Evolutionary conservation across 148 eudicot species (phyloP), one percentile per base, ranked within the genome.

Genomic region (Gaultheria prostrata): DNA sequence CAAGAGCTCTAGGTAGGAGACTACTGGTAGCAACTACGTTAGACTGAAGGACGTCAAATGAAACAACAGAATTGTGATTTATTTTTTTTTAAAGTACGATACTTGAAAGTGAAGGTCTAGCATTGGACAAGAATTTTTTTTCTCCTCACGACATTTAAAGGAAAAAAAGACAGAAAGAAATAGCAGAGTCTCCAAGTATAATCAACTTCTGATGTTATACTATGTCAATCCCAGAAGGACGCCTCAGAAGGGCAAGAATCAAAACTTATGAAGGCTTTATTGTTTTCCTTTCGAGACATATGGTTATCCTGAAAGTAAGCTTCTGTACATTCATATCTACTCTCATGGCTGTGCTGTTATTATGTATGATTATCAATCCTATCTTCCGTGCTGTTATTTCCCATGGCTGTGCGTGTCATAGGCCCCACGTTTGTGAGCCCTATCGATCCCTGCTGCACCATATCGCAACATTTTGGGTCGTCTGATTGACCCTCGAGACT

Each of bases 391-490:
- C 85, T 84, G 57, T 80, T 89, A 75, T 81, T 85, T 65, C 91
- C 85, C 15, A 92, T 91, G n/a, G 89, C 85, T 1, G 89, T 89
- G 81, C 94, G 94, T 0, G 97, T 97, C 13, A 95, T 92, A 45
- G 54, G 85, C 20, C 98, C 98, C 24, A 94, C 95, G 2, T 95
- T 93, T 12, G 89, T 89, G 2, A 86, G 88, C 49, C 94, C 82
- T 57, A 93, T 89, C 6, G 98, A 93, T 84, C 97, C 89, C 86
- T 92, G 96, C 6, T 90, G 84, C 13, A 92, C 91, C 89, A 90
- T 89, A 32, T 85, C 84, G 79, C 89, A 86, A 82, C 75, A 92
- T 78, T 96, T 98, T 2, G 98, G 92, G 17, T 96, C 98, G 4
- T 94, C 89, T 0, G 88, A 39, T 10, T 84, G 84, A 21, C 95